These are phyloP conservation scores for Lipomyces mesembrius DNA, from an alignment of 805 yeast genomes.

Conservation along the genomic window DNA sequence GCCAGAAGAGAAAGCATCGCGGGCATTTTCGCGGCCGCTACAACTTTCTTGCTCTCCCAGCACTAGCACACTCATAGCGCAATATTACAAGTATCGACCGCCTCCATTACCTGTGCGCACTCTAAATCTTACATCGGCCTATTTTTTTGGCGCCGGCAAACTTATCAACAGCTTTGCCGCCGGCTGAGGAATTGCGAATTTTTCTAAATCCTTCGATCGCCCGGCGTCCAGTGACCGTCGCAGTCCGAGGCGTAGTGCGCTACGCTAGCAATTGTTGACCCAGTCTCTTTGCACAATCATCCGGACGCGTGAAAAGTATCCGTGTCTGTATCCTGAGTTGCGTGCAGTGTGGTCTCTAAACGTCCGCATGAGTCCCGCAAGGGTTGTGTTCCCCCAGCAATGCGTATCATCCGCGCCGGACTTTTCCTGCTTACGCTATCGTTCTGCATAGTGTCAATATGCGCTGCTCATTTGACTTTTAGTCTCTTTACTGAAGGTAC, in stretches of 20 bases:
- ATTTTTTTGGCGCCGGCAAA: too few species aligned
- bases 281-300: neutral
- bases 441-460: constrained; percentile 23
- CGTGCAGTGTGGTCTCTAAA: neutral
- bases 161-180: too few species aligned
- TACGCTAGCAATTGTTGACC: neutral
- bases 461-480: constrained; percentile 17
- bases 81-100: too few species aligned
- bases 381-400: neutral
- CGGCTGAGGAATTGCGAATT: neutral
- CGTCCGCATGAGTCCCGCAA: constrained; percentile 11
- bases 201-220: neutral
- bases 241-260: neutral
- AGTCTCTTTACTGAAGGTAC: constrained; percentile 9
- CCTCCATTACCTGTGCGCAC: too few species aligned
- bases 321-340: neutral
- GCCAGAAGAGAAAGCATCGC: neutral
- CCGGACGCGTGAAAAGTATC: neutral
- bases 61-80: too few species aligned
- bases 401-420: constrained; percentile 12
- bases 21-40: neutral
- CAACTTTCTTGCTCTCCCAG: neutral
- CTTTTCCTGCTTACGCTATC: constrained; percentile 20
- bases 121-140: too few species aligned
- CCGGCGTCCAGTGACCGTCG: neutral